Base-by-base conservation (phyloP, 2,329 filamentous ascomycete genomes). In the Cryphonectria naterciae region DNA sequence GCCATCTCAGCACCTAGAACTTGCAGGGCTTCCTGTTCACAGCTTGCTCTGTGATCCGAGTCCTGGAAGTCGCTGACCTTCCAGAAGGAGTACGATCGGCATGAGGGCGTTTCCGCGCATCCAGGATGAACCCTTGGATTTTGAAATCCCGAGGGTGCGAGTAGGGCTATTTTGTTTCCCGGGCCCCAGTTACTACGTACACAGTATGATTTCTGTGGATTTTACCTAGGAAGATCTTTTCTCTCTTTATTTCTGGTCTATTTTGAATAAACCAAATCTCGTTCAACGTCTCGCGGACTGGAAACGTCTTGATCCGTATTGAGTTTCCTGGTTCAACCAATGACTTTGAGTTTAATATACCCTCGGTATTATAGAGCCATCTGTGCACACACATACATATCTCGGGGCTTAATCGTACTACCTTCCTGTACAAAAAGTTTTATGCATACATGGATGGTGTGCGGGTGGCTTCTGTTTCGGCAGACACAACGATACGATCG, bases 51-150 rank as follows among this genome's bases (percentile, higher is more conserved):
- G 61, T 25, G 61, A 64, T 25, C 11, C 39, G 39, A 28, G 2
- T 64, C 17, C 61, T 46, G 61, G 61, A 64, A 32, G 41, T 64
- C 39, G 61, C 61, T 64, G 61, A 46, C 61, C 61, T 64, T 64
- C 61, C 61, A n/a, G n/a, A 64, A 64, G 4, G 6, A 28, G 61
- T 28, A 28, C n/a, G 61, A 64, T 64, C 61, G 39, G 61, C 61
- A 64, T 28, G 6, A 58, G 25, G 28, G 54, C 8, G 25, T 58
- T 32, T 35, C 54, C 54, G 28, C 54, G 54, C 54, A 28, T 2
- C 54, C 19, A 35, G 54, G 54, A 58, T 32, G 28, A 5, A 17
- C 54, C 13, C 25, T 32, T 58, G 54, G 54, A 28, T 19, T 58
- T 28, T n/a, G 46, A 28, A 58, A 58, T 28, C 54, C 54, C 54